A percentile compares a stretch with the other conserved stretches of the same genome.
Conservation (phyloP, 345 rosid species). For the Noccaea bulbosa region DNA sequence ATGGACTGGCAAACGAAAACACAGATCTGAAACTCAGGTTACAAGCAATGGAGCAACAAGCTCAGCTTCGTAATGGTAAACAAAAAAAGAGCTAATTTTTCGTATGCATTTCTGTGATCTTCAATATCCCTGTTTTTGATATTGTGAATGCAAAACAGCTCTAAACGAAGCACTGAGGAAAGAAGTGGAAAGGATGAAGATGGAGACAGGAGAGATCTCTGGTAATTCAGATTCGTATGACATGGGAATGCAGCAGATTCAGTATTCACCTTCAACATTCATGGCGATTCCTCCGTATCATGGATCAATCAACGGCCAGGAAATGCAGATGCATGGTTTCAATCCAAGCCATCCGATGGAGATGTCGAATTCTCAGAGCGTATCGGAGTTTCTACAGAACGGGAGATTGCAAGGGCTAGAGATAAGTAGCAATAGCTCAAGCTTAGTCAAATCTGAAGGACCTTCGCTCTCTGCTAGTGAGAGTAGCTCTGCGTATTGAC, state of each 20-base stretch:
- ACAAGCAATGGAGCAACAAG: conserved; percentile 86
- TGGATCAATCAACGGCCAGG: conserved; percentile 39
- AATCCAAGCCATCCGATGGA: conserved; percentile 33
- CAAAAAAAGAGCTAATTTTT: neutral
- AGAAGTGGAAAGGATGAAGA: conserved; percentile 70
- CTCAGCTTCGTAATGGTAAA: conserved; percentile 84
- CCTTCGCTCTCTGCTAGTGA: conserved; percentile 67
- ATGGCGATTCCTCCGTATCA: conserved; percentile 48
- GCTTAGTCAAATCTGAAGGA: conserved; percentile 60
- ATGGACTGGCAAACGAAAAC: conserved; percentile 67
- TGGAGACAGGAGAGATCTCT: conserved; percentile 61
- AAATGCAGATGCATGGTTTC: conserved; percentile 49
- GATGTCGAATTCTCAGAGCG: conserved; percentile 36
- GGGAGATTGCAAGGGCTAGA: conserved; percentile 62
- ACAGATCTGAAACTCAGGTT: conserved; percentile 74
- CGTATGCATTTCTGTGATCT: neutral
- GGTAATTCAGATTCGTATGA: conserved; percentile 50
- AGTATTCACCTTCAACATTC: conserved; percentile 44
- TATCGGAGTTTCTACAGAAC: conserved; percentile 50
- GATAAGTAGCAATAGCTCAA: conserved; percentile 57
- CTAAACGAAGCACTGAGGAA: conserved; percentile 66
- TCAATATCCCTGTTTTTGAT: neutral
- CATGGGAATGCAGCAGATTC: conserved; percentile 56
- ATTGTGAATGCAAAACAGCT: conserved; percentile 42
- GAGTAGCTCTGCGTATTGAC: conserved; percentile 65